These are phyloP conservation scores for Penicillium pancosmium DNA, from an alignment of 495 filamentous ascomycete species.

Conservation along the genomic window DNA sequence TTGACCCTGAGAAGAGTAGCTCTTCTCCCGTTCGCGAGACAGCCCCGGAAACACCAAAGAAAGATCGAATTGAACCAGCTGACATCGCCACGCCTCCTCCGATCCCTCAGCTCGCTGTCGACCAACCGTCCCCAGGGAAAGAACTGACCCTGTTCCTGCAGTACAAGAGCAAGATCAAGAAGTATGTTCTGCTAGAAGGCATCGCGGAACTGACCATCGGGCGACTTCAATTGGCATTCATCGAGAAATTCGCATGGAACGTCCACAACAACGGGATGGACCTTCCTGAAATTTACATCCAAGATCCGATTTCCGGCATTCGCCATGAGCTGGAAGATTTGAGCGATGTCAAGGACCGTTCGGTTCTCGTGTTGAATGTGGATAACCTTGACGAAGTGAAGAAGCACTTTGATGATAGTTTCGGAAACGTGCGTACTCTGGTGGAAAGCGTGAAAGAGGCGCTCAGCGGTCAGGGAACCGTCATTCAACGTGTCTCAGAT, in stretches of 20 bases:
- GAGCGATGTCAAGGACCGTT: constrained; percentile 91
- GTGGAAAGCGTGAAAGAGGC: constrained; percentile 80
- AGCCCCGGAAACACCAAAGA: constrained; percentile 41
- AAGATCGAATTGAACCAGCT: constrained; percentile 28
- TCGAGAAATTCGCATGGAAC: constrained; percentile 99
- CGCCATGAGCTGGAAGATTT: constrained; percentile 95
- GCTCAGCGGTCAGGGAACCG: constrained; percentile 75
- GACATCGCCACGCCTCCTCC: constrained; percentile 44
- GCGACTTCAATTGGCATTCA: constrained; percentile 92
- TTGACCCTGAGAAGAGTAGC: constrained; percentile 56
- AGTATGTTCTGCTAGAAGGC: constrained; percentile 86
- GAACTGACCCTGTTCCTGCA: constrained; percentile 95
- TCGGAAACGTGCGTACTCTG: constrained; percentile 76
- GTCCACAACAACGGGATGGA: constrained; percentile 92
- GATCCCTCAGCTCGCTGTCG: constrained; percentile 58
- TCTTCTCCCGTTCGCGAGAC: constrained; percentile 32
- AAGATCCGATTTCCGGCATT: constrained; percentile 91
- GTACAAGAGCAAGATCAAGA: constrained; percentile 96
- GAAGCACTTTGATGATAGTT: constrained; percentile 88
- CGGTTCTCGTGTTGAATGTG: constrained; percentile 90
- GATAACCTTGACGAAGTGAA: constrained; percentile 97
- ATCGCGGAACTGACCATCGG: constrained; percentile 81
- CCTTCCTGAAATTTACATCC: constrained; percentile 95
- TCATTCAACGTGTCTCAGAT: constrained; percentile 86
- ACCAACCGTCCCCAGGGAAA: constrained; percentile 78